Percentiles rank a stretch among this genome's conserved stretches.
Evolutionary conservation across 148 eudicot species (phyloP).

Genomic region (Cornus kousa): DNA sequence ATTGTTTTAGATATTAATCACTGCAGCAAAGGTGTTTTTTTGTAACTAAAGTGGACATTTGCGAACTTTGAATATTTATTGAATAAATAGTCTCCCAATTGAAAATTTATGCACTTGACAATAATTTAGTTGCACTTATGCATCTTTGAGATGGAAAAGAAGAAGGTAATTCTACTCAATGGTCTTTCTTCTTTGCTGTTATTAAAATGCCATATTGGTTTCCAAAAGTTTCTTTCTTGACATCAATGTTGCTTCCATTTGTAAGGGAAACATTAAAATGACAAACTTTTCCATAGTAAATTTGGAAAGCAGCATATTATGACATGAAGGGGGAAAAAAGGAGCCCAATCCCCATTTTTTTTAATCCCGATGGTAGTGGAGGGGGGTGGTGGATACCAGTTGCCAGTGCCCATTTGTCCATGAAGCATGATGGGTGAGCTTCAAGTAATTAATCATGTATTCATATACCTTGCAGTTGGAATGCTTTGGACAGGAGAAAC

Average conservation of each 20-base stretch:
- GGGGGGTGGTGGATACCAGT: not conserved
- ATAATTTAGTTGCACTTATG: not conserved
- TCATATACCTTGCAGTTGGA: conserved; percentile 55
- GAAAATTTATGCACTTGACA: not conserved
- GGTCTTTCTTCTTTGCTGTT: not conserved
- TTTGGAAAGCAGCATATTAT: conserved; percentile 1
- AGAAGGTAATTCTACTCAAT: not conserved
- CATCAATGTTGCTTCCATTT: not conserved
- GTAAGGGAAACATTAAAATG: not conserved
- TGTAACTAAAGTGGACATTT: not conserved
- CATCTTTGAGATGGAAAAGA: not conserved
- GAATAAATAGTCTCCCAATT: not conserved
- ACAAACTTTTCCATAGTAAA: not conserved
- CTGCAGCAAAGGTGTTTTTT: not conserved
- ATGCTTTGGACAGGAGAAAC: conserved; percentile 77
- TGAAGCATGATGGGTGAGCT: not conserved
- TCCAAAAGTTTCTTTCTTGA: not conserved
- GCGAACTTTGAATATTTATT: not conserved
- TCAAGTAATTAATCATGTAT: conserved; percentile 4
- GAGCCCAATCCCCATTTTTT: not conserved
- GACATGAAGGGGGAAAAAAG: not conserved
- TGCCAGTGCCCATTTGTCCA: not conserved
- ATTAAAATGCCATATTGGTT: not conserved
- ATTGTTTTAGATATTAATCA: not conserved
- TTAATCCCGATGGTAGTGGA: not conserved